A percentile compares a stretch with the other conserved stretches of the same genome.
Evolutionary conservation across 2,329 filamentous ascomycete species (phyloP).

Genomic region (Achaetomium macrosporum): DNA sequence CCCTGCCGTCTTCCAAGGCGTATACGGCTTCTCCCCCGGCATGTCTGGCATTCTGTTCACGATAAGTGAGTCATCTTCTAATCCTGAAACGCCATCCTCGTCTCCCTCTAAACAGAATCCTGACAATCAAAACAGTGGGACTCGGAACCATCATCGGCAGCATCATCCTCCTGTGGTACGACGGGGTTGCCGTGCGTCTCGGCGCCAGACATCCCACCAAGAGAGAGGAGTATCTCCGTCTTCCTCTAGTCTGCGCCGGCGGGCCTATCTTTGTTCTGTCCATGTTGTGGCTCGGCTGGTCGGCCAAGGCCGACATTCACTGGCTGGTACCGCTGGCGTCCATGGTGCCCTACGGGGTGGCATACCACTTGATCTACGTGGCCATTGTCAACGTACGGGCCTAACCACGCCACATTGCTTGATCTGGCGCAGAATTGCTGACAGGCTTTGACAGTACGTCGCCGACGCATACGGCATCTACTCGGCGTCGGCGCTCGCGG

Average conservation of each 20-base stretch:
- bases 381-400: conserved; percentile 25
- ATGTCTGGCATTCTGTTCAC: conserved; percentile 25
- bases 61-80: conserved; percentile 15
- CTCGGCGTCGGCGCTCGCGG: conserved; percentile 26
- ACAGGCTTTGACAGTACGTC: conserved; percentile 15
- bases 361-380: conserved; percentile 27
- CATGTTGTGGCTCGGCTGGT: conserved; percentile 29
- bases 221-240: conserved; percentile 26
- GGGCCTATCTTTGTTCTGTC: conserved; percentile 25
- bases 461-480: conserved; percentile 27
- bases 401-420: too few relatives aligned
- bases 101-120: not conserved
- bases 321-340: conserved; percentile 27
- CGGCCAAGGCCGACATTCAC: conserved; percentile 21
- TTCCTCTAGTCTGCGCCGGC: conserved; percentile 26
- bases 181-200: conserved; percentile 19
- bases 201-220: conserved; percentile 21
- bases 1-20: conserved; percentile 23
- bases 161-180: conserved; percentile 22
- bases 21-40: conserved; percentile 29
- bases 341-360: conserved; percentile 26
- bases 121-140: conserved; percentile 17
- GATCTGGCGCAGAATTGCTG: too few relatives aligned
- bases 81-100: too few relatives aligned
- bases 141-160: conserved; percentile 24